These are phyloP conservation scores for Flaveria sonorensis DNA, from an alignment of 129 eudicot genomes.

Conservation along the genomic window DNA sequence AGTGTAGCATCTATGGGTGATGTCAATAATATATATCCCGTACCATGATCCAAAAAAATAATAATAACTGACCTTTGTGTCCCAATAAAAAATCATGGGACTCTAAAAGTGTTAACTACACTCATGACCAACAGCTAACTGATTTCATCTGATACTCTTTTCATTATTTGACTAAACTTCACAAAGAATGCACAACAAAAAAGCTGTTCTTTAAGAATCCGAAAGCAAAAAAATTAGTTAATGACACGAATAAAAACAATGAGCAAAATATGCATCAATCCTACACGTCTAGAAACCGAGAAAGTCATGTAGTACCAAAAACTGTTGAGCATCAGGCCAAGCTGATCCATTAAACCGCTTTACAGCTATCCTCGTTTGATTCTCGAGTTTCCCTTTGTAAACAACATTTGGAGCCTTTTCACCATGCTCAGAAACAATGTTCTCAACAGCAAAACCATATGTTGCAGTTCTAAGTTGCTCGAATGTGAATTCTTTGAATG, in stretches of 20 bases:
- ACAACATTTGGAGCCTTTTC: constrained; percentile 79
- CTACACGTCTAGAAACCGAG: not conserved
- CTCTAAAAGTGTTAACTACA: not conserved
- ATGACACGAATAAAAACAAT: not conserved
- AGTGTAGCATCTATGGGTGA: not conserved
- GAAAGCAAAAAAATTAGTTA: not conserved
- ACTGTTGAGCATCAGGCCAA: constrained; percentile 70
- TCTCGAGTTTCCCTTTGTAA: constrained; percentile 68
- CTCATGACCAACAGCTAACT: not conserved
- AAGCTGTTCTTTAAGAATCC: not conserved
- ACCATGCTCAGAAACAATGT: constrained; percentile 71
- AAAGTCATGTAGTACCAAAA: constrained; percentile 40
- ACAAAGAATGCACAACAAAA: not conserved
- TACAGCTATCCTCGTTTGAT: constrained; percentile 64
- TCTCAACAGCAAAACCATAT: constrained; percentile 68
- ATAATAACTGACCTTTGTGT: not conserved
- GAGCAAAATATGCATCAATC: constrained; percentile 6
- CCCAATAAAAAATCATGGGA: not conserved
- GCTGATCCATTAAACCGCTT: constrained; percentile 64
- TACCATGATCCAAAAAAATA: not conserved
- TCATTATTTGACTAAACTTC: not conserved
- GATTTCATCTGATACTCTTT: not conserved
- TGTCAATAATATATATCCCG: not conserved
- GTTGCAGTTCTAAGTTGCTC: constrained; percentile 72
- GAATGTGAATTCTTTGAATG: constrained; percentile 49